Conservation (phyloP, 192 early-diverging fungal genomes). For the Mortierella hygrophila region DNA sequence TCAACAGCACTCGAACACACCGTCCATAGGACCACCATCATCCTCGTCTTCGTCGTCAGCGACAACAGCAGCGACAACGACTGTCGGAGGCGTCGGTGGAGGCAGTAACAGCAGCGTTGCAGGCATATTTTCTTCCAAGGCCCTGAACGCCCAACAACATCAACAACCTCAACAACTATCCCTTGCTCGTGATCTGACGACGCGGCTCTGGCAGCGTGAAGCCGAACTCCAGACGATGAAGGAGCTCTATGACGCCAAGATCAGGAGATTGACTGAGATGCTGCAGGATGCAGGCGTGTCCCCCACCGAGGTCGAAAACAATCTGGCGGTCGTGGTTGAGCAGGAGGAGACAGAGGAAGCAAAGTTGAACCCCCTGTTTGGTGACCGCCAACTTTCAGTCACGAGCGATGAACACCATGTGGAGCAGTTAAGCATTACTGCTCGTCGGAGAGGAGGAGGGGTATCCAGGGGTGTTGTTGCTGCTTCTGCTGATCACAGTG, state of each 20-base stretch:
- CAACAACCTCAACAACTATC: slow-evolving; percentile 18
- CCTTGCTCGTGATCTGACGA: slow-evolving; percentile 47
- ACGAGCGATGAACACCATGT: slow-evolving; percentile 16
- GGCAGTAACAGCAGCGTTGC: not conserved
- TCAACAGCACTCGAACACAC: not conserved
- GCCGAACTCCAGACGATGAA: slow-evolving; percentile 54
- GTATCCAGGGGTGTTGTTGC: not conserved
- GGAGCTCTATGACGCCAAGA: slow-evolving; percentile 53
- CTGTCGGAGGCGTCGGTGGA: not conserved
- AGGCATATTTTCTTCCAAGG: slow-evolving; percentile 24
- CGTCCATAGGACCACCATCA: slow-evolving; percentile 5
- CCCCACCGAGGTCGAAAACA: slow-evolving; percentile 51
- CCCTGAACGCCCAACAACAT: slow-evolving; percentile 12
- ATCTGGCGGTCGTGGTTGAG: slow-evolving; percentile 35
- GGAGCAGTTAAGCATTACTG: slow-evolving; percentile 4
- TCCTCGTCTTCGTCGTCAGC: not conserved
- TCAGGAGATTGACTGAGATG: slow-evolving; percentile 48
- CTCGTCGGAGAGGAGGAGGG: not conserved
- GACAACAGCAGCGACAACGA: not conserved
- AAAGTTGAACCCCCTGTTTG: slow-evolving; percentile 24
- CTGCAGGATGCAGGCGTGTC: slow-evolving; percentile 53
- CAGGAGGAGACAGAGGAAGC: slow-evolving; percentile 27
- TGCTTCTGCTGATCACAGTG: not conserved
- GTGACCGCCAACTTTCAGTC: slow-evolving; percentile 5
- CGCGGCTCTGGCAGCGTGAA: slow-evolving; percentile 53